These are phyloP conservation scores for Neostapfia colusana DNA, from an alignment of 176 grass and related monocot genomes.

Conservation along the genomic window DNA sequence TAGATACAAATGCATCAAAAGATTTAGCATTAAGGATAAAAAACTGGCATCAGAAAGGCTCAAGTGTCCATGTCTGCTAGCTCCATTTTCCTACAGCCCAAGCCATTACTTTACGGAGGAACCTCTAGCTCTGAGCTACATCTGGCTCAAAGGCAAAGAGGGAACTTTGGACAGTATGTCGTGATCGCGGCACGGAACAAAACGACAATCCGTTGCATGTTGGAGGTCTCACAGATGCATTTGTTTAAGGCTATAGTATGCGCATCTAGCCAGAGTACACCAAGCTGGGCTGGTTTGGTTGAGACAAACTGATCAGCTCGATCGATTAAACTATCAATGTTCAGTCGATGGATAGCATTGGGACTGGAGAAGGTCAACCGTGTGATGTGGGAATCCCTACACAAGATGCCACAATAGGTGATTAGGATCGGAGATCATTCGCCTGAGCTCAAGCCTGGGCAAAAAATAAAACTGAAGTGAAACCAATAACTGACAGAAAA, in stretches of 20 bases:
- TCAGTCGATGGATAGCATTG: conserved; percentile 32
- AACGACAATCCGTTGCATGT: conserved; percentile 23
- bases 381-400: conserved; percentile 39
- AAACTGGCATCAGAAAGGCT: not conserved
- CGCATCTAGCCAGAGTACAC: conserved; percentile 9
- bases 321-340: conserved; percentile 26
- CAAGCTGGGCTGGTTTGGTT: conserved; percentile 1
- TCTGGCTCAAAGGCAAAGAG: conserved; percentile 17
- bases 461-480: not conserved
- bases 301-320: conserved; percentile 28
- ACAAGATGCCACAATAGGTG: conserved; percentile 30
- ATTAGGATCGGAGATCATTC: not conserved
- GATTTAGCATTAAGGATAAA: not conserved
- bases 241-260: conserved; percentile 16
- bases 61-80: conserved; percentile 33
- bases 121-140: conserved; percentile 22
- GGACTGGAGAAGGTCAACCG: conserved; percentile 55
- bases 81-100: conserved; percentile 36
- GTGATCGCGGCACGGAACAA: conserved; percentile 9
- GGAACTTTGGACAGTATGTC: conserved; percentile 41
- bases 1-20: not conserved
- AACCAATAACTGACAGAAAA: not conserved
- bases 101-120: conserved; percentile 37
- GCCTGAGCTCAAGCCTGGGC: not conserved
- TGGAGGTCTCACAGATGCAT: not conserved